Base-by-base conservation (phyloP, 148 eudicot species). In the Talinum fruticosum region DNA sequence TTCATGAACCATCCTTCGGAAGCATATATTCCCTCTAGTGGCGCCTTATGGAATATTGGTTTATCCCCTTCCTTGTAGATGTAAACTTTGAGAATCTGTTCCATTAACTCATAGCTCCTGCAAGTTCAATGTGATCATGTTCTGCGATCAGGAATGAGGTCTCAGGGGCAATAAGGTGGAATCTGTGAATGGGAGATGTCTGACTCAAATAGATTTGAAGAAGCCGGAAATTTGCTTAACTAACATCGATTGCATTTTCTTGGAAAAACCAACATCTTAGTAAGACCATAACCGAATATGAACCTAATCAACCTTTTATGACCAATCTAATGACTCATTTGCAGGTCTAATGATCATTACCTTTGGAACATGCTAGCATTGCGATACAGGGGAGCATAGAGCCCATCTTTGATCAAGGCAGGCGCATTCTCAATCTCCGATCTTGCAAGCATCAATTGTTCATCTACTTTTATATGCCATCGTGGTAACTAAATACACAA, bases 1-100 rank as follows among this genome's bases (percentile, higher is more conserved):
- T 91, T 91, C 90, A 91, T 83, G 79, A 91, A 91, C 96, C 96
- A 91, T 74, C 93, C 96, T 82, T 91, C 93, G 2, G 90, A 88
- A 69, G 96, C 91, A 69, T 89, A 91, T 76, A 86, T 89, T 72
- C 96, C 93, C 84, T 87, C 88, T 23, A 89, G 88, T 65, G 87
- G 89, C 29, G 89, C 86, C 33, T 77, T 80, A 76, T 91, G 93
- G 75, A 89, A 91, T 69, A 89, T 86, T 16, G 85, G 88, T 66
- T 75, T 84, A 26, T 86, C 89, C 14, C 95, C 95, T 76, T 89
- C 95, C 80, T 86, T 83, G 82, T 91, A 91, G 21, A 91, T 76
- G 57, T 91, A 86, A 33, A 91, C 88, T 78, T 86, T 89, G 69
- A 91, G 95, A 80, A 78, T 87, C 35, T 87, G 75, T 51, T 91